Evolutionary conservation across 192 early-diverging fungal species (phyloP), one percentile per base, ranked within the genome.

Genomic region (Mortierella antarctica): DNA sequence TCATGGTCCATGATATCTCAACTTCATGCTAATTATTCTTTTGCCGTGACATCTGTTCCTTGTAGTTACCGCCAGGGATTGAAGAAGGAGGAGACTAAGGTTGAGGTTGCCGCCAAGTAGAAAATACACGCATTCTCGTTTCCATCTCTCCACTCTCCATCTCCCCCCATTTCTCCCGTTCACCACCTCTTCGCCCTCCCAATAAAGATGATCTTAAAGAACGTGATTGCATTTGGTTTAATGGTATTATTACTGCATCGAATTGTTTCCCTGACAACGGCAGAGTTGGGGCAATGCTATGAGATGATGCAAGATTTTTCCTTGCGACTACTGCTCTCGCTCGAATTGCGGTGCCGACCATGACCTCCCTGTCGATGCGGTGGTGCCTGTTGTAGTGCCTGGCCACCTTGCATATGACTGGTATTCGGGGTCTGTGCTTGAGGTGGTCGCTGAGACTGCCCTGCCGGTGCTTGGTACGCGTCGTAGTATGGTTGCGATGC

Each of bases 241-340:
- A 9, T 55, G 15, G 20, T 64, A 17, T 65, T 65, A n/a, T 44
- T 65, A 54, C 18, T 18, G 18, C 42, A 20, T 6, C 3, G 40
- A 20, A 11, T 18, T 3, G 20, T 6, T 55, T 17, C 15, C 21
- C 15, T 40, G 9, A 50, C 6, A 18, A 50, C 18, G 14, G 59
- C 14, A n/a, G 8, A 18, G 66, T 7, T 10, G 15, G 51, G 20
- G 20, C 40, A 11, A n/a, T 10, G 5, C 20, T 72, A 80, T 8
- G 51, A 62, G 17, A 80, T 80, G 41, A 68, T 72, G 41, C 77
- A 80, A 31, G 31, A 31, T 49, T 80, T 80, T 14, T 80, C 77
- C 31, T 71, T 71, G n/a, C 49, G 21, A 12, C 70, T 65, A 51
- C 76, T 71, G 21, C 54, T 53, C 6, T 72, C 68, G 31, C 77